A percentile compares a stretch with the other conserved stretches of the same genome.
These are phyloP conservation scores for Astrothelium subdiscretum DNA, from an alignment of 495 filamentous ascomycete species.

Conservation along the genomic window DNA sequence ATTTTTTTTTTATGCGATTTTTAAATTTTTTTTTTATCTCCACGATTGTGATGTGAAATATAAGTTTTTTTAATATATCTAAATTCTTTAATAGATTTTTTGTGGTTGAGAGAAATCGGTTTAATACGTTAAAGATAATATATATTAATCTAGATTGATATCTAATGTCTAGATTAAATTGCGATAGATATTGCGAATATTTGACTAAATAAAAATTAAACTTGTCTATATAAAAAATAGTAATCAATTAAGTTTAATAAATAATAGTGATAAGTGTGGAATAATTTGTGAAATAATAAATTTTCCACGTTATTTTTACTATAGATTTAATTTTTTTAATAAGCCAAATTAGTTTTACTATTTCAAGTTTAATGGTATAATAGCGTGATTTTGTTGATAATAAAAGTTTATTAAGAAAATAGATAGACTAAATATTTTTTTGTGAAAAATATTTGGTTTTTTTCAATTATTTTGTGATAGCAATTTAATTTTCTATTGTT, in stretches of 20 bases:
- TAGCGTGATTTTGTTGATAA: neutral
- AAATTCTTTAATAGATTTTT: neutral
- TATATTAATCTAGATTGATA: neutral
- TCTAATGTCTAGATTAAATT: constrained; percentile 1
- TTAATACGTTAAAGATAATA: neutral
- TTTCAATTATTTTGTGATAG: neutral
- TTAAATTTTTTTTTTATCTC: constrained; percentile 2
- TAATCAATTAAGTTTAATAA: neutral
- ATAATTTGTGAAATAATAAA: constrained; percentile 2
- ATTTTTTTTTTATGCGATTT: neutral
- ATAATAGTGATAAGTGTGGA: neutral
- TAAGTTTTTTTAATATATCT: neutral
- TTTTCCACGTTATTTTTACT: neutral
- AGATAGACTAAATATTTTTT: constrained; percentile 2
- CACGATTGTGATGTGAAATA: constrained; percentile 2
- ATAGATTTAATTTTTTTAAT: constrained; percentile 2
- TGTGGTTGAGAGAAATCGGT: neutral
- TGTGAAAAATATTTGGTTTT: neutral
- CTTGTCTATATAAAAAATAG: neutral
- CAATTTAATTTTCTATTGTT: too few species aligned
- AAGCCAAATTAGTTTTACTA: neutral
- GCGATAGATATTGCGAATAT: constrained; percentile 2
- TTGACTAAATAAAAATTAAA: neutral
- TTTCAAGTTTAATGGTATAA: constrained; percentile 2
- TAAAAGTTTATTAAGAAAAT: constrained; percentile 4